Conservation (phyloP, 169 alveolate genomes). For the Plasmodium berghei region DNA sequence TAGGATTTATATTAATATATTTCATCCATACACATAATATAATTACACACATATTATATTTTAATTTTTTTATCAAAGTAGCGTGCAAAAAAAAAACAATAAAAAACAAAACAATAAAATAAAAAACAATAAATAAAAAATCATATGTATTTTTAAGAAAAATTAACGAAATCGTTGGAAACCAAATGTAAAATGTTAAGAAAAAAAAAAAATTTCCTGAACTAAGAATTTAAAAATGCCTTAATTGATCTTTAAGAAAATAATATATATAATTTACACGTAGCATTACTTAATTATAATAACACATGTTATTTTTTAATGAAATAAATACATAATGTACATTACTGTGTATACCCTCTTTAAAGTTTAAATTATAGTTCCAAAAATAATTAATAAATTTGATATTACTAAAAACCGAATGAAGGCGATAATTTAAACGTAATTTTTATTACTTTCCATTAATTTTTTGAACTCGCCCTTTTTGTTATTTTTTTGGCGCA, state of each 20-base stretch:
- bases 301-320: too few species aligned
- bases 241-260: too few species aligned
- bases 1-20: too few species aligned
- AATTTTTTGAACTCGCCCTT: conserved; percentile 35
- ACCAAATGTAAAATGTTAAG: too few species aligned
- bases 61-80: not conserved
- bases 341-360: conserved; percentile 9
- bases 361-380: conserved; percentile 24
- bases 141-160: not conserved
- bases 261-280: too few species aligned
- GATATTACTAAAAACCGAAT: conserved; percentile 16
- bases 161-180: too few species aligned
- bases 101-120: not conserved
- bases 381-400: conserved; percentile 28
- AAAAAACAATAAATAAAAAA: not conserved
- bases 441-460: conserved; percentile 12
- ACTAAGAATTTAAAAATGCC: not conserved
- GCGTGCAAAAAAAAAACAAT: not conserved
- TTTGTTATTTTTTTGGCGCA: conserved; percentile 15
- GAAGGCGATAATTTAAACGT: not conserved
- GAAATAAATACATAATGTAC: not conserved
- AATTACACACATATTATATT: conserved; percentile 1
- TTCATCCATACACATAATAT: not conserved
- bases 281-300: too few species aligned
- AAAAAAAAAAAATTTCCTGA: conserved; percentile 3